A percentile compares a stretch with the other conserved stretches of the same genome.
phyloP scores from a whole-genome alignment of 2,329 filamentous ascomycete species.

The Aspergillus persii region DNA sequence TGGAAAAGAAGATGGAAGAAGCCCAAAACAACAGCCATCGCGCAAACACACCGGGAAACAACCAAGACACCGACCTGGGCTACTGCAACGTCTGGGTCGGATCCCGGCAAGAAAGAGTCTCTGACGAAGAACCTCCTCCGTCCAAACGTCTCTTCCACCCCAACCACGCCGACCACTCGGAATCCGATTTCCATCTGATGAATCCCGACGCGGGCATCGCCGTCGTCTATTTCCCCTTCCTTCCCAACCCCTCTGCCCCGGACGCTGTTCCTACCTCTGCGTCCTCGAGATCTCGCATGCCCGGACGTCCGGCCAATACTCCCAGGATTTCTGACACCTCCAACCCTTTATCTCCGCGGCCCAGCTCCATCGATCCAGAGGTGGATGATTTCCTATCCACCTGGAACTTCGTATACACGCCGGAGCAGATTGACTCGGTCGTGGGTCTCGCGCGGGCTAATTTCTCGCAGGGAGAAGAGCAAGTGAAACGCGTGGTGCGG shows the following conservation, averaged over 20 bases:
- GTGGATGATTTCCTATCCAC: constrained; percentile 85
- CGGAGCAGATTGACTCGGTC: constrained; percentile 82
- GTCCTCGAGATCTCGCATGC: constrained; percentile 22
- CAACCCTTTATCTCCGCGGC: constrained; percentile 44
- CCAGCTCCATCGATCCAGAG: constrained; percentile 73
- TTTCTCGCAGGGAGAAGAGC: constrained; percentile 76
- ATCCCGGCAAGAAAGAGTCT: constrained; percentile 69
- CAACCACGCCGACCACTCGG: constrained; percentile 55
- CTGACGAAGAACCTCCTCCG: constrained; percentile 52
- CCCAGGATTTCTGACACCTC: constrained; percentile 17
- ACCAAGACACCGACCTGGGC: constrained; percentile 60
- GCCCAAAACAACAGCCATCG: constrained; percentile 48
- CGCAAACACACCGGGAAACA: constrained; percentile 29
- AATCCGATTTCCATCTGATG: constrained; percentile 67
- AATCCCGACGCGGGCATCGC: constrained; percentile 79
- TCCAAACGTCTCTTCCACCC: constrained; percentile 50
- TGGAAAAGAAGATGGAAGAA: constrained; percentile 61
- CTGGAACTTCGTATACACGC: constrained; percentile 97
- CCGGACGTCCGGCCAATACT: constrained; percentile 17
- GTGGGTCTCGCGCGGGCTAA: constrained; percentile 81
- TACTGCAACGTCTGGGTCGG: constrained; percentile 98
- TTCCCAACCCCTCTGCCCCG: constrained; percentile 64
- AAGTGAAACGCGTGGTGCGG: constrained; percentile 73
- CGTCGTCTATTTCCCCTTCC: constrained; percentile 85
- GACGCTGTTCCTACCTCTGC: constrained; percentile 24